phyloP scores from a whole-genome alignment of 192 early-diverging fungal genomes.

The Coemansia sp. region DNA sequence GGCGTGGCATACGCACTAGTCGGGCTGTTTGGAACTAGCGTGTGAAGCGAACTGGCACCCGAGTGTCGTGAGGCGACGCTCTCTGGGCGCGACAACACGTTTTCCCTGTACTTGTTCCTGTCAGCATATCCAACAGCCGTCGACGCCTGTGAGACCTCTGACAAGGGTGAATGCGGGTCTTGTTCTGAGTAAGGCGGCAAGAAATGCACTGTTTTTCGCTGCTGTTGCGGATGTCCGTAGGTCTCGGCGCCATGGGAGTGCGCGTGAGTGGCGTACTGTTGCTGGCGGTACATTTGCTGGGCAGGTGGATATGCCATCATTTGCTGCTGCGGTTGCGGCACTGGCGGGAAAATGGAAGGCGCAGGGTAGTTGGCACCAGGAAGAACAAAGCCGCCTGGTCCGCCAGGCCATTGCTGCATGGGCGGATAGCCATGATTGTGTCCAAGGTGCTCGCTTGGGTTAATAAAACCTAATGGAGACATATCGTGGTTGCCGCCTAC shows the following conservation, averaged over 20 bases:
- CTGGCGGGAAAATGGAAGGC: slow-evolving; percentile 3
- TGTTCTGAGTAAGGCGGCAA: slow-evolving; percentile 9
- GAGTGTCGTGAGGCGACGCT: slow-evolving; percentile 22
- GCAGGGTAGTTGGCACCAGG: slow-evolving; percentile 16
- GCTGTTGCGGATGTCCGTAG: background rate
- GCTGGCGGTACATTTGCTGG: slow-evolving; percentile 8
- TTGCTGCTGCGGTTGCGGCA: slow-evolving; percentile 15
- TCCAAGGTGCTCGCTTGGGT: slow-evolving; percentile 19
- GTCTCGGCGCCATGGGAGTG: background rate
- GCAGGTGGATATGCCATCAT: slow-evolving; percentile 1
- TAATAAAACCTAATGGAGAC: slow-evolving; percentile 37
- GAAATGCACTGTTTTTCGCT: background rate
- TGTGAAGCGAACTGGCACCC: slow-evolving; percentile 8
- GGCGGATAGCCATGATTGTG: slow-evolving; percentile 10
- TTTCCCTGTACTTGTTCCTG: background rate
- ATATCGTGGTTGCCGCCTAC: slow-evolving; percentile 4
- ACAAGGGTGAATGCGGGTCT: background rate
- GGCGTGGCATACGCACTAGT: slow-evolving; percentile 6
- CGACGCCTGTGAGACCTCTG: background rate
- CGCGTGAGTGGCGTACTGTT: slow-evolving; percentile 2
- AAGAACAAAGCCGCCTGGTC: slow-evolving; percentile 32
- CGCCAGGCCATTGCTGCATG: slow-evolving; percentile 15
- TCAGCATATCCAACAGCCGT: slow-evolving; percentile 1
- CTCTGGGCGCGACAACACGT: slow-evolving; percentile 8
- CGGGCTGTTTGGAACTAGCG: slow-evolving; percentile 12